Evolutionary conservation across 1,284 basidiomycete species (phyloP).

Genomic region (Fomitiporia mediterranea): DNA sequence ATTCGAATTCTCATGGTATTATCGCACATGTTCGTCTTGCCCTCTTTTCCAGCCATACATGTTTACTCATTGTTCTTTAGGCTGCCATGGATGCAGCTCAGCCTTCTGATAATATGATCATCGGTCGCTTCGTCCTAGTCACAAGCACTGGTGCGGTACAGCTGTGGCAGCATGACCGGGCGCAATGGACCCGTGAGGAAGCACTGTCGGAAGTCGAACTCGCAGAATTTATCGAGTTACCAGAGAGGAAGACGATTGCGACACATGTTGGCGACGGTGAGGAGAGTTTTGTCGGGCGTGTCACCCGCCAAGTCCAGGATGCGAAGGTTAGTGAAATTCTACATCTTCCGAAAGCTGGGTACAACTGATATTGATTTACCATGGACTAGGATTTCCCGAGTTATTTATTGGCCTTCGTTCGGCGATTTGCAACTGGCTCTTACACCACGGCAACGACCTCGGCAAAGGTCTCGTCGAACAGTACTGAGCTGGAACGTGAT

Average conservation of each 20-base stretch:
- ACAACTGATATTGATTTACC: background rate
- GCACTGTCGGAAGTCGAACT: conserved; percentile 62
- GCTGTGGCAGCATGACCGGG: conserved; percentile 59
- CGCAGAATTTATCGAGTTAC: conserved; percentile 75
- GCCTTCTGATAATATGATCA: conserved; percentile 36
- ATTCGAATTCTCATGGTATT: conserved; percentile 67
- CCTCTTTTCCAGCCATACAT: conserved; percentile 12
- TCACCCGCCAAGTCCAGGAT: conserved; percentile 59
- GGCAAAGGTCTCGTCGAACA: conserved; percentile 25
- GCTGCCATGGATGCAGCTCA: conserved; percentile 52
- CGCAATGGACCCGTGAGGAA: conserved; percentile 84
- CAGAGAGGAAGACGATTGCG: conserved; percentile 53
- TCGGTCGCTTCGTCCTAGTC: conserved; percentile 54
- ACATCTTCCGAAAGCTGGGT: background rate
- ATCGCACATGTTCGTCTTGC: conserved; percentile 55
- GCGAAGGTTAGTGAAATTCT: conserved; percentile 45
- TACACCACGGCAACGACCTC: conserved; percentile 47
- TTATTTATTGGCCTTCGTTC: conserved; percentile 63
- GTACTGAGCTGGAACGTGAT: conserved; percentile 51
- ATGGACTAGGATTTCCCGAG: conserved; percentile 59
- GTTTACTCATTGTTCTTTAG: conserved; percentile 32
- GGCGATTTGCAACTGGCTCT: conserved; percentile 71
- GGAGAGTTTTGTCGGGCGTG: conserved; percentile 55
- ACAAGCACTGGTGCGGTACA: conserved; percentile 81
- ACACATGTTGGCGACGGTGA: conserved; percentile 37